These are phyloP conservation scores for Hyphopichia wangnamkhiaoensis DNA, from an alignment of 1,139 yeast species.

Conservation along the genomic window DNA sequence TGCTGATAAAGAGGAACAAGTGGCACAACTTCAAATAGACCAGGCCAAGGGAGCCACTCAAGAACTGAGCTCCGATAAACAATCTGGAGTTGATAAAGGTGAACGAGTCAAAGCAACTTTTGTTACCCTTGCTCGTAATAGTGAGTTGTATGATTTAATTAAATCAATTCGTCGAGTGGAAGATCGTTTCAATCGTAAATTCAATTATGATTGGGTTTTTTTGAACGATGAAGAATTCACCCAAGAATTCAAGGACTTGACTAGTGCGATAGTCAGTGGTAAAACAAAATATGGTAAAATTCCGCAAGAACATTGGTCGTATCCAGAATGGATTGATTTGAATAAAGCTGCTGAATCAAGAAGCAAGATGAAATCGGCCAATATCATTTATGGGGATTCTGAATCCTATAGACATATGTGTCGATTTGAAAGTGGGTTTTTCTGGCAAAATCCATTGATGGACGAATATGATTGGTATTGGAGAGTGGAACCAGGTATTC, in stretches of 20 bases:
- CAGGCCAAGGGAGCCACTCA: background rate
- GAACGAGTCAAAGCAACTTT: conserved; percentile 56
- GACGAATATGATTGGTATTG: conserved; percentile 64
- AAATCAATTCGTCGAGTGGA: conserved; percentile 68
- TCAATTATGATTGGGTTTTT: conserved; percentile 80
- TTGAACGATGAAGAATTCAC: conserved; percentile 64
- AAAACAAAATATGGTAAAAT: conserved; percentile 61
- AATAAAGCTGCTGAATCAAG: conserved; percentile 53
- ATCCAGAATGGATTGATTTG: conserved; percentile 70
- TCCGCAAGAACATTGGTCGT: conserved; percentile 69
- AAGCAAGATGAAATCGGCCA: conserved; percentile 45
- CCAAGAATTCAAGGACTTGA: conserved; percentile 53
- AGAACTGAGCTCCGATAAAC: background rate
- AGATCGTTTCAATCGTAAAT: conserved; percentile 68
- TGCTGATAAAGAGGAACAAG: conserved; percentile 8
- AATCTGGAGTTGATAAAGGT: background rate
- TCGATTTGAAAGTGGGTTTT: conserved; percentile 68
- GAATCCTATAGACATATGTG: conserved; percentile 79
- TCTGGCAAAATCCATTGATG: conserved; percentile 56
- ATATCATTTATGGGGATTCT: conserved; percentile 62
- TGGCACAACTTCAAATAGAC: background rate
- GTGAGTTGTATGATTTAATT: conserved; percentile 63
- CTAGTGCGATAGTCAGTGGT: conserved; percentile 56
- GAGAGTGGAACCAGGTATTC: conserved; percentile 73
- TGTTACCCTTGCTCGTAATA: conserved; percentile 61